Base-by-base conservation (phyloP, 768 basidiomycete species). In the Rossbeevera mucosa region DNA sequence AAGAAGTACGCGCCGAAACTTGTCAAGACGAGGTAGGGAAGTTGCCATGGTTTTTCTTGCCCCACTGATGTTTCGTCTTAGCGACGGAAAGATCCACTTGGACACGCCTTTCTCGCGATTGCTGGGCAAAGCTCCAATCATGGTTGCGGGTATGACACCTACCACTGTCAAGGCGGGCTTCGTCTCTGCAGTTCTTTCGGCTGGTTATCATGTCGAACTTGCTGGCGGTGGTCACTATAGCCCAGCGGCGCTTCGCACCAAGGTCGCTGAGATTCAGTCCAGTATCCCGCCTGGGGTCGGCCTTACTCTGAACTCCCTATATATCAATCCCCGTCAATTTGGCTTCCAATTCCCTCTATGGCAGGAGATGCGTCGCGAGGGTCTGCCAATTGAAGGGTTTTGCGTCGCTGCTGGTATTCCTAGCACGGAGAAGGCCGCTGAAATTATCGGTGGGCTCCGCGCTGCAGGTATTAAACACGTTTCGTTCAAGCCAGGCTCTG, bases 91-190 rank as follows among this genome's bases (percentile, higher is more conserved):
- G 55, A 74, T 98, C 48, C 86, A 94, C 69, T 79, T 99, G 61
- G 94, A 99, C 70, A 97, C 95, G 0, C 88, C 93, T 4, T 95
- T 97, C 80, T 95, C 95, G 46, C 90, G 96, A 54, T 80, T 99
- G 41, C 72, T 99, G 40, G 92, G 93, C 61, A 99, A 98, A 74
- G 85, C 96, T 3, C 96, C 96, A 29, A 88, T 99, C 71, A 98
- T 98, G 96, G 94, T 99, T 33, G 95, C 94, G 45, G 96, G 96
- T 53, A 98, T 99, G 96, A 99, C 96, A 0, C 96, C 96, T 0
- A 88, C 88, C 1, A 99, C 96, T 28, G 96, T 99, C 58, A 87
- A 94, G 67, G 87, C 87, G 28, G 94, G 94, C 16, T 95, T 98
- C 69, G 94, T 97, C 63, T 85, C 86, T 53, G 94, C 96, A 7